Evolutionary conservation across 352 stramenopile genomes (phyloP).

Genomic region (Peronosclerospora sorghi): DNA sequence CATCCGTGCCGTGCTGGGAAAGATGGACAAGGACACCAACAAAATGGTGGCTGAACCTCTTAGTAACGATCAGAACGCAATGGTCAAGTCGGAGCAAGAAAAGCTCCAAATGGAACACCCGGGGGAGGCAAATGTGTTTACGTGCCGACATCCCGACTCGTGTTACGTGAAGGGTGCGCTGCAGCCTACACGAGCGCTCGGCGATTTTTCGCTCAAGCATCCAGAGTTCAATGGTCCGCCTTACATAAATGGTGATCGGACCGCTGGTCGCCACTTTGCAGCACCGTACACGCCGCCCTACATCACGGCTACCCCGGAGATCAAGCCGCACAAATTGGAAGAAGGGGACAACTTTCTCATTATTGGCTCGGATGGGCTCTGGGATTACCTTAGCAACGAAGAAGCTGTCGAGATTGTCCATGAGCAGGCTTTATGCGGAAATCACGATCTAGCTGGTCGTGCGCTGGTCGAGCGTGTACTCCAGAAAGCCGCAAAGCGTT

Average conservation of each 20-base stretch:
- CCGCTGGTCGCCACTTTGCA: conserved; percentile 77
- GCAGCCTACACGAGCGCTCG: conserved; percentile 84
- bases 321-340: conserved; percentile 48
- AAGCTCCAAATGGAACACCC: conserved; percentile 80
- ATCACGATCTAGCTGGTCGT: conserved; percentile 62
- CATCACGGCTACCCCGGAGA: conserved; percentile 85
- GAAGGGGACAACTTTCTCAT: conserved; percentile 93
- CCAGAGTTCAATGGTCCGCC: conserved; percentile 86
- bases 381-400: conserved; percentile 93
- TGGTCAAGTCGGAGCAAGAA: conserved; percentile 80
- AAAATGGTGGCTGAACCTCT: conserved; percentile 50
- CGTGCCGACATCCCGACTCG: conserved; percentile 82
- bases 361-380: conserved; percentile 94
- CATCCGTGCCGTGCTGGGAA: conserved; percentile 70
- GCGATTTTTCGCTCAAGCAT: conserved; percentile 91
- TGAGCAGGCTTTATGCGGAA: conserved; percentile 37
- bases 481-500: conserved; percentile 57
- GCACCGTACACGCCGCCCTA: conserved; percentile 88
- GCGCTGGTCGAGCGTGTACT: conserved; percentile 74
- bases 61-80: conserved; percentile 90
- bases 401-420: conserved; percentile 90
- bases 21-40: conserved; percentile 24
- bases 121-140: conserved; percentile 83
- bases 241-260: conserved; percentile 73
- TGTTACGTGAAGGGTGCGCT: conserved; percentile 91